A percentile compares a stretch with the other conserved stretches of the same genome.
Conservation (phyloP, 345 rosid species). For the Alliaria petiolata region DNA sequence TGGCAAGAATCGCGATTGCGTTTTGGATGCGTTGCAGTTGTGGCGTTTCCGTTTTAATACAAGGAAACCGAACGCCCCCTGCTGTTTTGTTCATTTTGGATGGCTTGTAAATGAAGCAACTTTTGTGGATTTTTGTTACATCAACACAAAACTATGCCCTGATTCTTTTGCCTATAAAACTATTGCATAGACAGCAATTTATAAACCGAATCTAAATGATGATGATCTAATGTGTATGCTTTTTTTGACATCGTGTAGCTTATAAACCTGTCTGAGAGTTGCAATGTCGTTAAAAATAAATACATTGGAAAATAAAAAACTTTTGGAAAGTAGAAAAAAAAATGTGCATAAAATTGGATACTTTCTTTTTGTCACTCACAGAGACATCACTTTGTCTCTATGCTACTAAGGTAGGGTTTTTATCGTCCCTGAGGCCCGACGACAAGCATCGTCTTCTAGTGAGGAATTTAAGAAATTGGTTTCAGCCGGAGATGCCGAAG, state of each 20-base stretch:
- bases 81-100: neutral
- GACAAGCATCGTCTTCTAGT: neutral
- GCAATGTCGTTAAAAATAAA: neutral
- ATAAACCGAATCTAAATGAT: neutral
- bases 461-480: neutral
- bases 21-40: neutral
- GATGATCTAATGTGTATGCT: neutral
- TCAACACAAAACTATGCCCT: neutral
- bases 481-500: neutral
- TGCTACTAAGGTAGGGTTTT: too few relatives aligned
- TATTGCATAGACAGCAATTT: neutral
- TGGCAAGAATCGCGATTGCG: slow-evolving; percentile 13
- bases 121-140: slow-evolving; percentile 5
- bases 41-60: slow-evolving; percentile 5
- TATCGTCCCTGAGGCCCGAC: too few relatives aligned
- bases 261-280: too few relatives aligned
- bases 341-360: neutral
- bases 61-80: neutral
- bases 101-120: slow-evolving; percentile 18
- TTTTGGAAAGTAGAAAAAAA: neutral
- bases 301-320: too few relatives aligned
- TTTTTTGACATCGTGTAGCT: too few relatives aligned
- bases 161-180: neutral
- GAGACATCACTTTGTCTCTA: neutral
- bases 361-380: neutral